Evolutionary conservation across 768 basidiomycete species (phyloP).

Genomic region (Suillus bovinus): DNA sequence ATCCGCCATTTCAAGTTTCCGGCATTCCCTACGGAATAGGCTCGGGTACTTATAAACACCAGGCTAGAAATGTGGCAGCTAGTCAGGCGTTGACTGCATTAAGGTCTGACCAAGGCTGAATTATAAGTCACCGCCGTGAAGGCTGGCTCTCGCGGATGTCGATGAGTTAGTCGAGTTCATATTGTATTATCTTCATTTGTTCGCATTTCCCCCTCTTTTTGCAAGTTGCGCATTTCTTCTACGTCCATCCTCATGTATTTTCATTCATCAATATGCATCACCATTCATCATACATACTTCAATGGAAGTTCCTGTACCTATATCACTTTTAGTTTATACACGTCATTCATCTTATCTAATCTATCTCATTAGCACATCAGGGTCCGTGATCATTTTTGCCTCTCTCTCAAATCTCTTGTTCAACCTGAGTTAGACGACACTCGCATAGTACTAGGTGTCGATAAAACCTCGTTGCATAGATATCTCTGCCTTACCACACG

Average conservation of each 20-base stretch:
- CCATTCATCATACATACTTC: not conserved
- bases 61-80: conserved; percentile 47
- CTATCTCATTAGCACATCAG: not conserved
- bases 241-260: not conserved
- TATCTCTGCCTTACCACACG: not conserved
- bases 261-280: not conserved
- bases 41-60: conserved; percentile 49
- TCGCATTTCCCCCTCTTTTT: not conserved
- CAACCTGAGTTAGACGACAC: not conserved
- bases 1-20: conserved; percentile 42
- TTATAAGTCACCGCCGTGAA: not conserved
- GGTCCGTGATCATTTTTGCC: not conserved
- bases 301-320: conserved; percentile 5
- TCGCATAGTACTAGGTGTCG: not conserved
- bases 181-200: not conserved
- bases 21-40: conserved; percentile 51
- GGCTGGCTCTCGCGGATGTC: not conserved
- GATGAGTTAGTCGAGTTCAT: not conserved
- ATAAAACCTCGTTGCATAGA: not conserved
- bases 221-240: not conserved
- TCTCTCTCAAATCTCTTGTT: not conserved
- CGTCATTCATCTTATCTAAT: conserved; percentile 4
- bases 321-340: not conserved
- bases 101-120: conserved; percentile 22
- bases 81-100: conserved; percentile 37